Evolutionary conservation across 257 asterid genomes (phyloP).

Genomic region (Salvia splendens): DNA sequence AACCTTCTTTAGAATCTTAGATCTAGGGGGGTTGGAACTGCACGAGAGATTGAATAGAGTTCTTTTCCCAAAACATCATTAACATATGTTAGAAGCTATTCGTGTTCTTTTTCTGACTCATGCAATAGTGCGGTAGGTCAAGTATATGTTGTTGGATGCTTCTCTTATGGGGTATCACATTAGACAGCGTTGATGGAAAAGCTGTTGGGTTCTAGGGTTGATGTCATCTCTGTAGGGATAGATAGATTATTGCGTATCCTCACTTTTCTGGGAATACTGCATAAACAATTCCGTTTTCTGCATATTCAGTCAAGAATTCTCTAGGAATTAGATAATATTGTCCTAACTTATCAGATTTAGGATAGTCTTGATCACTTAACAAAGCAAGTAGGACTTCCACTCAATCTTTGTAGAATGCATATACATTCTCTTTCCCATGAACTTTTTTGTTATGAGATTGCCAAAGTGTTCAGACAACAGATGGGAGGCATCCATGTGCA

Average conservation of each 20-base stretch:
- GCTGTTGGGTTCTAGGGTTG: background rate
- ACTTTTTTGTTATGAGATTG: too few relatives aligned
- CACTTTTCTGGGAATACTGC: background rate
- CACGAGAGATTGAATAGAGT: background rate
- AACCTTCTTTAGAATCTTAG: background rate
- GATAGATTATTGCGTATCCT: too few relatives aligned
- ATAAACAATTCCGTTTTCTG: too few relatives aligned
- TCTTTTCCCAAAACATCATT: too few relatives aligned
- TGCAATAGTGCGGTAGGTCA: too few relatives aligned
- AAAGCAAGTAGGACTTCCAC: background rate
- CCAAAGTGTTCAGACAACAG: background rate
- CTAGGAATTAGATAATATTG: background rate
- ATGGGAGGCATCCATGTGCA: background rate
- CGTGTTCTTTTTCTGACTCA: too few relatives aligned
- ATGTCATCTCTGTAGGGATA: background rate
- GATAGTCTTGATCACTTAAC: background rate
- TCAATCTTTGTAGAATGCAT: background rate
- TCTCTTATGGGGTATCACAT: background rate
- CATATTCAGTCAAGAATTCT: background rate
- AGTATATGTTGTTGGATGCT: background rate
- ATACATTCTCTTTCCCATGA: background rate
- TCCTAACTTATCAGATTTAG: background rate
- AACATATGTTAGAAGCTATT: too few relatives aligned
- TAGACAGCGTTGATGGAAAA: background rate
- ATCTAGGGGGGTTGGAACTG: background rate